Conservation (phyloP, 2,329 filamentous ascomycete species). For the Trichoderma polysporum region DNA sequence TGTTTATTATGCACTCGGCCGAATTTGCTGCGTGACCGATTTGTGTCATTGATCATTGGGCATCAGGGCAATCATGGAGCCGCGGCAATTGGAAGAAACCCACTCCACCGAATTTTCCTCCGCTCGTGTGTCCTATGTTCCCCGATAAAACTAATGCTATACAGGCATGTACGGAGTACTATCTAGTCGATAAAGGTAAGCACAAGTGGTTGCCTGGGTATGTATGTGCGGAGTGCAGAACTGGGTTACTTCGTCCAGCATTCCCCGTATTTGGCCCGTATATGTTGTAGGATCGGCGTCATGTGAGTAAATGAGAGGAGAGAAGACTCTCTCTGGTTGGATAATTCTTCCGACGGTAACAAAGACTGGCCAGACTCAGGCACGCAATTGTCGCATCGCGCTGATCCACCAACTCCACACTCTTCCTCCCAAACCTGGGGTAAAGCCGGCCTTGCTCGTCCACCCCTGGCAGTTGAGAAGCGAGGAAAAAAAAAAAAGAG, state of each 20-base stretch:
- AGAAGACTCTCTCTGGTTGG: not conserved
- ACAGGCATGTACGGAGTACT: too few relatives aligned
- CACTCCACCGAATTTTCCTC: too few relatives aligned
- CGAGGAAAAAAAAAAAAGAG: not conserved
- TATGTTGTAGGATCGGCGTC: not conserved
- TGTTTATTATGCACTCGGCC: not conserved
- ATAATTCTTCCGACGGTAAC: conserved; percentile 14
- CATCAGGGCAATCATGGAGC: not conserved
- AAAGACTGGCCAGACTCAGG: not conserved
- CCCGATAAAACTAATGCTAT: too few relatives aligned
- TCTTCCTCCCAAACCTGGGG: conserved; percentile 12
- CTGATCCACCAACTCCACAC: not conserved
- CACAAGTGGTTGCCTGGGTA: not conserved
- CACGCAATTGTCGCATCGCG: not conserved
- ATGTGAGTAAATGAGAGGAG: not conserved
- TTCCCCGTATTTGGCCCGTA: not conserved
- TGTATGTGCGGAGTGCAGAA: not conserved
- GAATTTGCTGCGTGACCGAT: not conserved
- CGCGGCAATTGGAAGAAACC: not conserved
- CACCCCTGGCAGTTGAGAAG: not conserved
- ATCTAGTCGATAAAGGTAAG: too few relatives aligned
- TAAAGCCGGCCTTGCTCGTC: not conserved
- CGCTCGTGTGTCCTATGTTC: too few relatives aligned
- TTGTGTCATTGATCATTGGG: not conserved
- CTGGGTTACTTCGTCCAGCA: not conserved